Base-by-base conservation (phyloP, 78 protist genomes). In the Dictyostelium intermedium region DNA sequence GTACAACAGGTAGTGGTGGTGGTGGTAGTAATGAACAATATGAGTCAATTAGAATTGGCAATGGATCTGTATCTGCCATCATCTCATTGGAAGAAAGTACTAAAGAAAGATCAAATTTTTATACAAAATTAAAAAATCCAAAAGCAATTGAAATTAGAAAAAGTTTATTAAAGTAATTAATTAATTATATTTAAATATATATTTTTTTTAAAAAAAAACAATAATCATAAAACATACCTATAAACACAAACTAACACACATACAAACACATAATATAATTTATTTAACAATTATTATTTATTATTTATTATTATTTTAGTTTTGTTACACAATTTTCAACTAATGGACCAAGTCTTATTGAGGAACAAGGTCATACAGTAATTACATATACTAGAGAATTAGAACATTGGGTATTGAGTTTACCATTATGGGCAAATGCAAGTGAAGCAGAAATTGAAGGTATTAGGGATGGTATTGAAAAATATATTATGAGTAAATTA, bases 391-490 rank as follows among this genome's bases (percentile, higher is more conserved):
- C 91, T 10, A 82, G 87, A 70, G 87, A 82, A 37, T 76, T 94
- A 16, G 96, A 94, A 25, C 76, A 87, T 63, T 43, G 83, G 74
- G 61, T 87, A 27, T 39, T 94, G 20, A 50, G 60, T 5, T 8
- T 81, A 66, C 83, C 83, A 39, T 39, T 87, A 32, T 92, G 96
- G 96, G 43, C 60, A 82, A 83, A 86, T 83, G 93, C 87, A 20
- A 39, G 35, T 14, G 95, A 94, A 8, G 83, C 87, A 10, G 96
- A 94, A 47, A 39, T 94, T 45, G 96, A 94, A 20, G 96, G 91
- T 74, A 80, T 83, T 39, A 84, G 91, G 86, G 96, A 94, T 80
- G 91, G 91, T 50, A 85, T 94, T 30, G 96, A 94, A 53, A 94
- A 94, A 53, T 94, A 60, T 53, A 82, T 94, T 13, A 83, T 85